These are phyloP conservation scores for Fraxinus anomala DNA, from an alignment of 257 asterid species.

Conservation along the genomic window DNA sequence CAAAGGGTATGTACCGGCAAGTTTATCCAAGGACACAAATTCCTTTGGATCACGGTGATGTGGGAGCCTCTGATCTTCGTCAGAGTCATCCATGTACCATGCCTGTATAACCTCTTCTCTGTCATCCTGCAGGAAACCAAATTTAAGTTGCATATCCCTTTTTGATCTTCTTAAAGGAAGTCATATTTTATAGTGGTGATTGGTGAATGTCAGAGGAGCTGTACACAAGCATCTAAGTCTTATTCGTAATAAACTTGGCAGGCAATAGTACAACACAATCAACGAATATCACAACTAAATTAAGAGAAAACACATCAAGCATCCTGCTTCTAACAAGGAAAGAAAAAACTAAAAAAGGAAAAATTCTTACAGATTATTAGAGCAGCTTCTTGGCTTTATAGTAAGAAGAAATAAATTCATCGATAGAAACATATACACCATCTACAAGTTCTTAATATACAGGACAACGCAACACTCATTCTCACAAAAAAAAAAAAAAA, in stretches of 20 bases:
- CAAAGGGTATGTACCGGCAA: slow-evolving; percentile 57
- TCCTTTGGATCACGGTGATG: slow-evolving; percentile 84
- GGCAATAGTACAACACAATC: not conserved
- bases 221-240: not conserved
- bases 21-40: slow-evolving; percentile 81
- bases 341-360: not conserved
- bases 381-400: not conserved
- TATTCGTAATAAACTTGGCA: not conserved
- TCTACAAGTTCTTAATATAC: not conserved
- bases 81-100: slow-evolving; percentile 95
- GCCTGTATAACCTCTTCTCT: slow-evolving; percentile 82
- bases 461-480: not conserved
- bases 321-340: not conserved
- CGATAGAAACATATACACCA: not conserved
- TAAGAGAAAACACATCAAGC: not conserved
- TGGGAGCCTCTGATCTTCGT: slow-evolving; percentile 91
- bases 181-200: not conserved
- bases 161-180: no score
- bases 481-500: no score
- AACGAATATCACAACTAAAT: not conserved
- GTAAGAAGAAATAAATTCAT: not conserved
- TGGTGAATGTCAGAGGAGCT: not conserved
- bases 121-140: slow-evolving; percentile 52
- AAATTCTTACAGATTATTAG: not conserved
- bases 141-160: not conserved